Base-by-base conservation (phyloP, 2,329 filamentous ascomycete species). In the Scedosporium apiospermum region DNA sequence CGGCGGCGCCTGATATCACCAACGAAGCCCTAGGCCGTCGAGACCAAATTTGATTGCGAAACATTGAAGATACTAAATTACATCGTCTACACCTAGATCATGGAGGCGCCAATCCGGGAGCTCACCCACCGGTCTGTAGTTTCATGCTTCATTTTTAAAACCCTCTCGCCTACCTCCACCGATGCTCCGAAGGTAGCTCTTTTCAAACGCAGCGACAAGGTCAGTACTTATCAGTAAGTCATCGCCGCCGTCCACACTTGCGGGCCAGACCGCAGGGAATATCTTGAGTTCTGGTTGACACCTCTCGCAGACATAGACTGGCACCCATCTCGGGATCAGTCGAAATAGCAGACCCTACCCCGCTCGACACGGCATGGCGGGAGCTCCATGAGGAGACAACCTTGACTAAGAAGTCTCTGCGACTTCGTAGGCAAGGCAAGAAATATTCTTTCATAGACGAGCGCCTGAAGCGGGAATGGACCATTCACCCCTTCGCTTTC, bases 261-360 rank as follows among this genome's bases (percentile, higher is more conserved):
- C 21, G 6, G 7, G 51, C 10, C 3, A 49, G 44, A 14, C 18
- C 18, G 3, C 2, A 6, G n/a, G 18, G 10, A 49, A n/a, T 21
- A 49, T 49, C 9, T 38, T 3, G 34, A 14, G 18, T 16, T n/a
- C 44, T 7, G 16, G 18, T 21, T n/a, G 16, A 18, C 18, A 27
- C 27, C 41, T 26, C 58, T 49, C 57, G 26, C 64, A 81, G 80
- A 67, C 79, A 80, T 68, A 84, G 81, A 68, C 79, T 85, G 59
- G 85, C 84, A 0, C 83, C 86, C 1, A 81, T 88, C 18, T 85
- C 85, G 0, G 87, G 87, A 44, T 81, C 77, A 62, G 81, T 89
- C 60, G 82, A 88, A 3, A 61, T 73, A 5, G 69, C 72, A 0
- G 86, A 89, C 66, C 63, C 73, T 3, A 78, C 72, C 23, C 81